A percentile compares a stretch with the other conserved stretches of the same genome.
Conservation (phyloP, 345 rosid species). For the Salix caprea region DNA sequence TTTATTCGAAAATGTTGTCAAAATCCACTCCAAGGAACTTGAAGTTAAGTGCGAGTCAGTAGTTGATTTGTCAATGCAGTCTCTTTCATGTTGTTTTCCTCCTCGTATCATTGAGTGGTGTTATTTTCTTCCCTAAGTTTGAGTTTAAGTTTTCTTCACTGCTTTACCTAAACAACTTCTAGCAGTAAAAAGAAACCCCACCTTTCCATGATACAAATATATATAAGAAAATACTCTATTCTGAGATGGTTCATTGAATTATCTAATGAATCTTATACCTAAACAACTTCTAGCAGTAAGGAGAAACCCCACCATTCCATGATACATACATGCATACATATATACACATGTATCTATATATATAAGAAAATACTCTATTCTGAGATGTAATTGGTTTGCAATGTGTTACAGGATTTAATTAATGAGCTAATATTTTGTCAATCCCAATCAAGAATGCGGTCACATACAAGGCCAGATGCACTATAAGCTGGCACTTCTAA, state of each 20-base stretch:
- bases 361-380: too few relatives aligned
- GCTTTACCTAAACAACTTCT: background rate
- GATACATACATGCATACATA: too few relatives aligned
- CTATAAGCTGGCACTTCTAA: background rate
- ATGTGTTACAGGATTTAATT: too few relatives aligned
- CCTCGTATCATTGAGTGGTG: background rate
- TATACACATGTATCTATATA: too few relatives aligned
- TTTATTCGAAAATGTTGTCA: background rate
- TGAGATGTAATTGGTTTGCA: too few relatives aligned
- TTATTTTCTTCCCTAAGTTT: background rate
- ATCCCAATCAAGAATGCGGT: background rate
- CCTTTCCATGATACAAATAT: background rate
- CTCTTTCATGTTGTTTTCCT: slow-evolving; percentile 3
- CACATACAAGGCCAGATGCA: background rate
- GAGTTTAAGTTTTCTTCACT: background rate
- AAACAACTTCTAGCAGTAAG: background rate
- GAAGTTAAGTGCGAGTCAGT: background rate
- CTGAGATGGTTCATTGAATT: too few relatives aligned
- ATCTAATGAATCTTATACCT: too few relatives aligned
- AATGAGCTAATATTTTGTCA: too few relatives aligned
- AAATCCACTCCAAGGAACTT: background rate
- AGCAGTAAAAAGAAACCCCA: background rate
- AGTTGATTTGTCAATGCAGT: slow-evolving; percentile 6
- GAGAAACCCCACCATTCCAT: background rate
- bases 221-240: too few relatives aligned